These are phyloP conservation scores for Purpureocillium lavendulum DNA, from an alignment of 2,329 filamentous ascomycete genomes.

Conservation along the genomic window DNA sequence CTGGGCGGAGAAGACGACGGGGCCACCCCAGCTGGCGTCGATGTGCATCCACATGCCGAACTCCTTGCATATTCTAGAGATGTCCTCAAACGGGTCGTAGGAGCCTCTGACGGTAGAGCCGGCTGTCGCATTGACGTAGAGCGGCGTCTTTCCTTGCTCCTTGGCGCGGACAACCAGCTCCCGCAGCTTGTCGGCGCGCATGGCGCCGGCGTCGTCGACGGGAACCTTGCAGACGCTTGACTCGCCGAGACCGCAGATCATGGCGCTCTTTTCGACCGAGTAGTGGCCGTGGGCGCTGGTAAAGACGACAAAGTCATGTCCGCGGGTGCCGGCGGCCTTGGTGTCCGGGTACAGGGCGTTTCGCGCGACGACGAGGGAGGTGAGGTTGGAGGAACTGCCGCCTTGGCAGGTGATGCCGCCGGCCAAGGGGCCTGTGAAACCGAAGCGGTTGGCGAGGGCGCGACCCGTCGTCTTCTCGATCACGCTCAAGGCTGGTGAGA, in stretches of 20 bases:
- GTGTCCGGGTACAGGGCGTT: slow-evolving; percentile 77
- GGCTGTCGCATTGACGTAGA: slow-evolving; percentile 93
- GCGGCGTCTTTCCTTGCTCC: slow-evolving; percentile 64
- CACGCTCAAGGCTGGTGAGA: slow-evolving; percentile 79
- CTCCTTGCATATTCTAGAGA: slow-evolving; percentile 61
- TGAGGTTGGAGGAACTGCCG: slow-evolving; percentile 76
- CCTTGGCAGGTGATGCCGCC: slow-evolving; percentile 73
- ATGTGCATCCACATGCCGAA: slow-evolving; percentile 85
- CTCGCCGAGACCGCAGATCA: slow-evolving; percentile 77
- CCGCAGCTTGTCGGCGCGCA: slow-evolving; percentile 60
- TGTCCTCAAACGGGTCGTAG: slow-evolving; percentile 69
- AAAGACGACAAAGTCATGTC: slow-evolving; percentile 68
- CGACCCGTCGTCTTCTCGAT: slow-evolving; percentile 78
- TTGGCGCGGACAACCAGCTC: slow-evolving; percentile 53
- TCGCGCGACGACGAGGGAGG: slow-evolving; percentile 77
- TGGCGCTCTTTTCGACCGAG: slow-evolving; percentile 88
- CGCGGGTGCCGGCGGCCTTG: slow-evolving; percentile 63
- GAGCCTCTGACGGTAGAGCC: slow-evolving; percentile 90
- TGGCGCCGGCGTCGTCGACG: slow-evolving; percentile 63
- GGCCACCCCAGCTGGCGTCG: slow-evolving; percentile 85
- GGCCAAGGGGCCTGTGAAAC: slow-evolving; percentile 61
- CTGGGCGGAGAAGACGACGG: slow-evolving; percentile 65
- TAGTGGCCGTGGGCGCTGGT: slow-evolving; percentile 90
- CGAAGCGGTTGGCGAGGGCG: slow-evolving; percentile 67
- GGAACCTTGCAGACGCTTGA: slow-evolving; percentile 64